phyloP scores from a whole-genome alignment of 148 eudicot species.

The Hydrangea macrophylla region DNA sequence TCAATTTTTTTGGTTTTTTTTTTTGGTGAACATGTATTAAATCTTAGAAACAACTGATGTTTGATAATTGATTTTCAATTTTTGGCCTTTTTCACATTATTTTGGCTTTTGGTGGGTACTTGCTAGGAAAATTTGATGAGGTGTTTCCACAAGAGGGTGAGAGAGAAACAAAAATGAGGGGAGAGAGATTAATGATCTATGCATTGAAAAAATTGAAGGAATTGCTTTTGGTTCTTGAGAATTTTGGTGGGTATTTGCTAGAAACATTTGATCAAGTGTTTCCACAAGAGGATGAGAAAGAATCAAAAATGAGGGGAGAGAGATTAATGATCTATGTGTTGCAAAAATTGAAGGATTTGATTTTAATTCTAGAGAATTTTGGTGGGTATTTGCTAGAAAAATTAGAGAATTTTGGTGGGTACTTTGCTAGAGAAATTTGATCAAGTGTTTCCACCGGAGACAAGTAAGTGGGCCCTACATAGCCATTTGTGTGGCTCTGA shows the following conservation, averaged over 20 bases:
- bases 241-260: conserved; percentile 15
- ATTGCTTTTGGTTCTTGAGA: conserved; percentile 3
- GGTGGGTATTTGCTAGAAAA: conserved; percentile 9
- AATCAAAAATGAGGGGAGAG: conserved; percentile 6
- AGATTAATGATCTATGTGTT: conserved; percentile 7
- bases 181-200: conserved; percentile 2
- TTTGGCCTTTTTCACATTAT: too few relatives aligned
- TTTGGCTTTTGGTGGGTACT: too few relatives aligned
- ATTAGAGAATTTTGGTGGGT: too few relatives aligned
- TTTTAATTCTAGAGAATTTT: conserved; percentile 9
- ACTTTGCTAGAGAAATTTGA: too few relatives aligned
- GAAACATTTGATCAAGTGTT: conserved; percentile 24
- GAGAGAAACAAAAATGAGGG: conserved; percentile 6
- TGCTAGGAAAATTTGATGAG: too few relatives aligned
- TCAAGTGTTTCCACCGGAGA: conserved; percentile 32
- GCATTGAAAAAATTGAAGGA: conserved; percentile 23
- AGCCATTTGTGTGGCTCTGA: conserved; percentile 10
- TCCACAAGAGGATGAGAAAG: too few relatives aligned
- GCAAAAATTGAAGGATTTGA: conserved; percentile 21
- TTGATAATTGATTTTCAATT: too few relatives aligned
- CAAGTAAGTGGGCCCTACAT: conserved; percentile 25
- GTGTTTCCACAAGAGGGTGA: too few relatives aligned
- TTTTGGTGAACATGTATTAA: too few relatives aligned
- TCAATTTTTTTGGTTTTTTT: too few relatives aligned
- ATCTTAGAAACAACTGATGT: too few relatives aligned